Evolutionary conservation across 1,139 yeast genomes (phyloP).

Genomic region (Keqinozyma sinolaborantium): DNA sequence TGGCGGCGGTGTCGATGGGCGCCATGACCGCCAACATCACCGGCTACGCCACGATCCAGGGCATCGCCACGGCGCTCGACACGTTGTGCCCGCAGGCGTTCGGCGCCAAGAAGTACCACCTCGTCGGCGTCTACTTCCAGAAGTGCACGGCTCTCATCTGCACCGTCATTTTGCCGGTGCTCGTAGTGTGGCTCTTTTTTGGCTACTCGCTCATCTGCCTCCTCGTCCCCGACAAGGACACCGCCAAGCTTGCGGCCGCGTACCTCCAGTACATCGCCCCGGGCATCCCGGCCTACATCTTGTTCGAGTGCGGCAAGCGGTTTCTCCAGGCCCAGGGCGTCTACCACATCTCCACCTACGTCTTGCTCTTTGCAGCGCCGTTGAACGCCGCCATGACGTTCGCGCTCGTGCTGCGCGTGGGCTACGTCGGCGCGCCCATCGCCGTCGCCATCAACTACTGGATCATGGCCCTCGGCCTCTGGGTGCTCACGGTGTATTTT

Average conservation of each 20-base stretch:
- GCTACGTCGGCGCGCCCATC: constrained; percentile 55
- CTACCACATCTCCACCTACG: constrained; percentile 50
- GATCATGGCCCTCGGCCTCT: constrained; percentile 50
- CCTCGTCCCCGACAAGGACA: constrained; percentile 41
- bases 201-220: constrained; percentile 36
- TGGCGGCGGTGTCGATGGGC: constrained; percentile 62
- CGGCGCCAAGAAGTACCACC: constrained; percentile 50
- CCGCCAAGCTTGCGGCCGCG: constrained; percentile 51
- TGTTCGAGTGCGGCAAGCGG: constrained; percentile 53
- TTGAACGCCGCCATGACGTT: constrained; percentile 49
- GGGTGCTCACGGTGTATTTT: constrained; percentile 33
- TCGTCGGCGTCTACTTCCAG: constrained; percentile 53
- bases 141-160: constrained; percentile 52
- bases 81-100: constrained; percentile 60
- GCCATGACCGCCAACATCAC: constrained; percentile 60
- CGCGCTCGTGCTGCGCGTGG: constrained; percentile 29
- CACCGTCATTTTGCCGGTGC: constrained; percentile 47
- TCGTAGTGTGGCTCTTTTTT: constrained; percentile 46
- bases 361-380: constrained; percentile 51
- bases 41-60: constrained; percentile 57
- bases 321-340: constrained; percentile 54
- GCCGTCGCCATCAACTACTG: constrained; percentile 58
- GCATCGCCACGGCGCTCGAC: constrained; percentile 56
- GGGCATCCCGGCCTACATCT: constrained; percentile 55
- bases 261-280: constrained; percentile 48